Evolutionary conservation across 176 grass and related monocot species (phyloP).

Genomic region (Paspalum notatum): DNA sequence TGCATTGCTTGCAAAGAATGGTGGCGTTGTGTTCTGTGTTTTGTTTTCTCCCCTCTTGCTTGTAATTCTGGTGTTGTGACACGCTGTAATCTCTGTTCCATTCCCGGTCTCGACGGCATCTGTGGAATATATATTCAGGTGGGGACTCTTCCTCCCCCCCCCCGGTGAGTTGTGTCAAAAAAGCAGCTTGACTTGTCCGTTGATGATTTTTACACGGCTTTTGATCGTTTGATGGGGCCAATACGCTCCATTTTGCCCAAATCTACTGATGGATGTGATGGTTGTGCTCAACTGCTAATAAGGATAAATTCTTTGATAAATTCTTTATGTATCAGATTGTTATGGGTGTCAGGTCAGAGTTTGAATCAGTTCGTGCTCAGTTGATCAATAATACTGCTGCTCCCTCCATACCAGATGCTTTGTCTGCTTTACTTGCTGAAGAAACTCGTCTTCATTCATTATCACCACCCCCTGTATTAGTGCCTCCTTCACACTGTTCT

Average conservation of each 20-base stretch:
- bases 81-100: too few species aligned
- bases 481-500: background rate
- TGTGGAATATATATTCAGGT: too few species aligned
- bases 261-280: too few species aligned
- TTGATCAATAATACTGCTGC: background rate
- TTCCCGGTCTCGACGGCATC: too few species aligned
- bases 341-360: background rate
- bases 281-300: background rate
- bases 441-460: background rate
- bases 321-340: background rate
- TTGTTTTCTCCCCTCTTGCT: too few species aligned
- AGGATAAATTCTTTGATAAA: background rate
- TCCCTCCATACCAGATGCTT: background rate
- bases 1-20: too few species aligned
- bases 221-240: background rate
- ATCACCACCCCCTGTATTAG: background rate
- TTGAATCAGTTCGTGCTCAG: background rate
- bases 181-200: background rate
- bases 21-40: too few species aligned
- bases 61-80: too few species aligned
- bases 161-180: too few species aligned
- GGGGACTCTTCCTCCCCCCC: too few species aligned
- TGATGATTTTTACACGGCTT: background rate
- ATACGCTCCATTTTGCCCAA: background rate
- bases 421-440: background rate